These are phyloP conservation scores for Spathaspora sp. DNA, from an alignment of 1,139 yeast species.

Conservation along the genomic window DNA sequence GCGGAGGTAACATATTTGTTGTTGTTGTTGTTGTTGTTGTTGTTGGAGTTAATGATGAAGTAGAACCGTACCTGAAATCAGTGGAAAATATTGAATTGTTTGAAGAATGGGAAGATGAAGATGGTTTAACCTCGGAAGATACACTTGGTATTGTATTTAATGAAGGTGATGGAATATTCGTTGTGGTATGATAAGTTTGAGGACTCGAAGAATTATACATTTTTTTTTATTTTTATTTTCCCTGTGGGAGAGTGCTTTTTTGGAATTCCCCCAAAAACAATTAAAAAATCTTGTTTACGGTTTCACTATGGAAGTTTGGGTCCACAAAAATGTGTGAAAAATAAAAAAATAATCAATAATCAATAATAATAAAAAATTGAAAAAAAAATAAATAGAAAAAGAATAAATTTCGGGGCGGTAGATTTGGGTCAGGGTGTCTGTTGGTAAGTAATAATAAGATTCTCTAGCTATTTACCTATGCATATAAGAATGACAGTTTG, in stretches of 20 bases:
- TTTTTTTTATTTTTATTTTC: background rate
- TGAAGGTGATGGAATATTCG: background rate
- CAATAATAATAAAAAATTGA: background rate
- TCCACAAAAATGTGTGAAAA: background rate
- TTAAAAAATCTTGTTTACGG: background rate
- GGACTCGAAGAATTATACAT: background rate
- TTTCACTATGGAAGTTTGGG: background rate
- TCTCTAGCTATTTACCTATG: no score
- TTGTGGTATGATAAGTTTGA: background rate
- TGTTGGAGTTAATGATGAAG: slow-evolving; percentile 1
- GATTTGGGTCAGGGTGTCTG: no score
- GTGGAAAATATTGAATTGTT: slow-evolving; percentile 1
- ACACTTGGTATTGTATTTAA: background rate
- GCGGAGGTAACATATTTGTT: slow-evolving; percentile 6
- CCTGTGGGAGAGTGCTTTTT: background rate
- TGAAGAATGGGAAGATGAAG: background rate
- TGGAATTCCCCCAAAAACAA: background rate
- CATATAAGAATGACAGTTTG: no score
- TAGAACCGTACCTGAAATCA: slow-evolving; percentile 1
- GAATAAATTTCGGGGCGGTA: background rate
- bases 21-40: slow-evolving; percentile 8
- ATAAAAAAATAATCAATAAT: no score
- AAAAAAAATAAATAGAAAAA: background rate
- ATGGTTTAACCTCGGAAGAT: background rate
- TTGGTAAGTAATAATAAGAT: no score